Base-by-base conservation (phyloP, 1,139 yeast genomes). In the Candida sp. region DNA sequence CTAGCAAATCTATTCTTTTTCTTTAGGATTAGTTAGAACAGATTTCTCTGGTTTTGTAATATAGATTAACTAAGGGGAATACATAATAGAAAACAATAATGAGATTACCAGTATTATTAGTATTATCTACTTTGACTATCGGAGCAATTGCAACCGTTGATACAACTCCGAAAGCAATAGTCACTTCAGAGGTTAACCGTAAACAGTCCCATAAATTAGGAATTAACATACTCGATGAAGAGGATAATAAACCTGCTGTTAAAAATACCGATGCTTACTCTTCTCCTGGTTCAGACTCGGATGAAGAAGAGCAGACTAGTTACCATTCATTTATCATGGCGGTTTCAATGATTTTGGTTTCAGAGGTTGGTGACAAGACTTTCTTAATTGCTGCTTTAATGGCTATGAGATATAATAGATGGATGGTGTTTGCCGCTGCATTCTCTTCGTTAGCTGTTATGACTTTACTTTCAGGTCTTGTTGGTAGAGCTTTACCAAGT, bases 351-450 rank as follows among this genome's bases (percentile, higher is more conserved):
- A 93, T 93, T 58, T 70, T 88, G 36, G 87, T 90, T 25, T 87
- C 96, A 23, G 99, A 93, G 64, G 84, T 95, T 48, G 99, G 99
- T 45, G 99, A 93, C 65, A 95, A 93, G 69, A 93, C 99, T 0
- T 93, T 93, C 60, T 76, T 93, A 53, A 90, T 95, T 54, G 97
- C 99, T 25, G 98, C 98, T 2, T 76, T 93, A 52, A 90, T 93
- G 97, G 97, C 99, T 32, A 93, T 95, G 99, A 86, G 88, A 60
- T 85, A 90, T 66, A 80, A 91, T 21, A 75, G 96, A 58, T 56
- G 79, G 54, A 75, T 89, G 39, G 99, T 93, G 15, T 91, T 93
- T 59, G 74, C 90, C 8, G 83, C 97, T 4, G 95, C 97, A 2
- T 87, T 89, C 51, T 62, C 85, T n/a, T 90, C 99, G 3, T 75